A percentile compares a stretch with the other conserved stretches of the same genome.
phyloP scores from a whole-genome alignment of 495 filamentous ascomycete species.

The Parathielavia hyrcaniae region DNA sequence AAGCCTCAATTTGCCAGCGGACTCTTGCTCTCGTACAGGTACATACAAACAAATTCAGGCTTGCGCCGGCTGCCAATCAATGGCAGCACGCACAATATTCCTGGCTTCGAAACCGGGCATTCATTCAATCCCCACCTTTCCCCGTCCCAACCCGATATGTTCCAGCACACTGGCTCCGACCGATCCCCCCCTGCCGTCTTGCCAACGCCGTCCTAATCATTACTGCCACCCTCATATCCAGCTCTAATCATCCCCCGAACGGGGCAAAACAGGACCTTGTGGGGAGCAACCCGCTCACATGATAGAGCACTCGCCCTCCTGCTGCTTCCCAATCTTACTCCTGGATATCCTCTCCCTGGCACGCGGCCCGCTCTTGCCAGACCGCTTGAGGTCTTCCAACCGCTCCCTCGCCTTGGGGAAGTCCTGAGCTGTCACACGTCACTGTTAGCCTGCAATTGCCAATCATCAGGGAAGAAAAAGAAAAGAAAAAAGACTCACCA shows the following conservation, averaged over 20 bases:
- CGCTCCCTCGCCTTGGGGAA: slow-evolving; percentile 88
- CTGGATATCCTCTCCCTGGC: slow-evolving; percentile 76
- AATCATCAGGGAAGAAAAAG: neutral
- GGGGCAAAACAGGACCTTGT: too few species aligned
- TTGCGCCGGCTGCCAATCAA: too few species aligned
- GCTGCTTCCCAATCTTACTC: slow-evolving; percentile 73
- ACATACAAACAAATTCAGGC: slow-evolving; percentile 1
- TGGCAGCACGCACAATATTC: neutral
- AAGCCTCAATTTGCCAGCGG: neutral
- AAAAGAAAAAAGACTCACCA: slow-evolving; percentile 56
- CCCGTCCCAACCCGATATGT: neutral
- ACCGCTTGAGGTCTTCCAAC: slow-evolving; percentile 82
- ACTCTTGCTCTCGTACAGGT: neutral
- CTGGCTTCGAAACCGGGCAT: neutral
- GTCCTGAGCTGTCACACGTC: slow-evolving; percentile 65
- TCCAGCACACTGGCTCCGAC: neutral
- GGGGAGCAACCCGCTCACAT: slow-evolving; percentile 52
- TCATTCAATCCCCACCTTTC: neutral
- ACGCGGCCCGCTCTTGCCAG: slow-evolving; percentile 59
- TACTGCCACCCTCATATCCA: neutral
- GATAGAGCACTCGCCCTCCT: slow-evolving; percentile 75
- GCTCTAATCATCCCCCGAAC: neutral
- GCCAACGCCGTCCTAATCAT: slow-evolving; percentile 1
- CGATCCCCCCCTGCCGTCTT: neutral
- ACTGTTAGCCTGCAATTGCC: slow-evolving; percentile 13